Base-by-base conservation (phyloP, 805 yeast genomes). In the Ogataea parapolymorpha region DNA sequence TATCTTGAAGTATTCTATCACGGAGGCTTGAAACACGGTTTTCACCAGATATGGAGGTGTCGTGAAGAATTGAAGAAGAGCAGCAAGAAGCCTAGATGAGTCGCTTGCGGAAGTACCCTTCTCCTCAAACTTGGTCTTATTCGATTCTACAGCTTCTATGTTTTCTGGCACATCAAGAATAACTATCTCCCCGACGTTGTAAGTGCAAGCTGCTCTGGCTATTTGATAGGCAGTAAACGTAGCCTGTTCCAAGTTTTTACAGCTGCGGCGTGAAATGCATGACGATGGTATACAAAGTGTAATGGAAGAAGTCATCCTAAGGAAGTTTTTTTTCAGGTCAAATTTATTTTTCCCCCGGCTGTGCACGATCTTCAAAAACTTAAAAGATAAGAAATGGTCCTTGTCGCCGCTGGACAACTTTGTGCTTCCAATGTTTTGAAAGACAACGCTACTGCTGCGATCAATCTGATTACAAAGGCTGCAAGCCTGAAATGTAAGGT, bases 321-420 rank as follows among this genome's bases (percentile, higher is more conserved):
- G 27, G 4, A 13, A 23, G 11, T 26, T 22, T 42, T 36, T 41
- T 30, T 41, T n/a, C 9, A 8, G 33, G 10, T 20, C 10, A 7
- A 20, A 10, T 31, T 31, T 31, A 18, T 18, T 31, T 16, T 31
- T 31, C 2, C 14, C 22, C 14, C 24, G 40, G 33, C 36, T 30
- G 39, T 34, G 35, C 29, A 16, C 29, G 25, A 23, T 7, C 11
- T 32, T 16, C 22, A 22, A 13, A 23, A 14, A 15, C 16, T 15
- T 2, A n/a, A 35, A n/a, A 39, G 42, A 39, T 39, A 39, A 38
- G 41, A 38, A 35, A 79, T 77, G 81, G 77, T 74, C 5, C 60
- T 75, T 26, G 71, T 88, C 12, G 96, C 95, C 15, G 86, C 86
- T 14, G 97, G 95, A 1, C 98, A 91, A 59, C 64, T 91, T 44